Conservation (phyloP, 228 moss, liverwort and hornwort species). For the Sphagnum magellanicum region DNA sequence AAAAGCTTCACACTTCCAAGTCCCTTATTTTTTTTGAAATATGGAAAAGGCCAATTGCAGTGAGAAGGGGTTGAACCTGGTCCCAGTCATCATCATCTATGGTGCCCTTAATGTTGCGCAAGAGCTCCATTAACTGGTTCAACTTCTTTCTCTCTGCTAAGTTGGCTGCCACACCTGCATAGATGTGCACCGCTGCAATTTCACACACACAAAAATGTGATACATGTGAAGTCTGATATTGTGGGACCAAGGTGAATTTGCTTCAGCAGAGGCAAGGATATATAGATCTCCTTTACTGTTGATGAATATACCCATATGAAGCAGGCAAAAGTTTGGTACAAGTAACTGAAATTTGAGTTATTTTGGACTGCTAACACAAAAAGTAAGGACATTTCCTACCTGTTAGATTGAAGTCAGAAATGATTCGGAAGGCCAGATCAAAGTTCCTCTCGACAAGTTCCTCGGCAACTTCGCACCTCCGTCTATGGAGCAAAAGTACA, state of each 20-base stretch:
- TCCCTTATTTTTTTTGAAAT: too few relatives aligned
- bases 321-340: too few relatives aligned
- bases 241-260: too few relatives aligned
- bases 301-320: too few relatives aligned
- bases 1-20: too few relatives aligned
- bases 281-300: too few relatives aligned
- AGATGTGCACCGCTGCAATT: slow-evolving; percentile 85
- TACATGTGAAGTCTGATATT: too few relatives aligned
- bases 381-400: slow-evolving; percentile 25
- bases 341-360: too few relatives aligned
- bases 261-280: too few relatives aligned
- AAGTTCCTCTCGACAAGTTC: slow-evolving; percentile 89
- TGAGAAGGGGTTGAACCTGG: slow-evolving; percentile 43
- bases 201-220: not conserved
- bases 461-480: slow-evolving; percentile 89
- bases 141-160: slow-evolving; percentile 82
- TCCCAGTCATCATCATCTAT: slow-evolving; percentile 94
- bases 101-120: slow-evolving; percentile 76
- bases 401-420: slow-evolving; percentile 75
- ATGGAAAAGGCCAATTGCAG: too few relatives aligned
- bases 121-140: slow-evolving; percentile 66
- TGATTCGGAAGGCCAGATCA: slow-evolving; percentile 85
- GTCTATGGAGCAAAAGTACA: slow-evolving; percentile 31
- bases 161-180: slow-evolving; percentile 86
- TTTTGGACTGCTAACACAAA: too few relatives aligned